Evolutionary conservation across 2,329 filamentous ascomycete genomes (phyloP).

Genomic region (Calonectria montana): DNA sequence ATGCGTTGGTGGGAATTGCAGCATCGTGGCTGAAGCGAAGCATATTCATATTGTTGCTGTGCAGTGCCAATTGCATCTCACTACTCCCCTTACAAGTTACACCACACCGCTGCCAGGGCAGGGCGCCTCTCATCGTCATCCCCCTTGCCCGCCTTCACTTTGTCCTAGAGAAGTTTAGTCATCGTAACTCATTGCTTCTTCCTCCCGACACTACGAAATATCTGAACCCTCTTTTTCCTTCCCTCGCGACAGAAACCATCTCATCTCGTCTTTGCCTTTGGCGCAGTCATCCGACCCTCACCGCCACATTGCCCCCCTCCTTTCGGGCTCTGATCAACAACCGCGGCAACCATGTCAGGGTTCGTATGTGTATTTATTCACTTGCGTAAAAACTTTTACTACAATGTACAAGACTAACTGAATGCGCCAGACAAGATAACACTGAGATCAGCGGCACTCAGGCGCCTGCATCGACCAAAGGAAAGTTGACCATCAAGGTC

Average conservation of each 20-base stretch:
- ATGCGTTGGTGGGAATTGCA: too few relatives aligned
- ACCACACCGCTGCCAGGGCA: too few relatives aligned
- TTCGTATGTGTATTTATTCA: background rate
- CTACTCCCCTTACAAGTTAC: too few relatives aligned
- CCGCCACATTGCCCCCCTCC: background rate
- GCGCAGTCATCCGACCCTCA: background rate
- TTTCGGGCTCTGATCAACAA: background rate
- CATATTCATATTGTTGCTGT: too few relatives aligned
- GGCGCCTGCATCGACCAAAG: background rate
- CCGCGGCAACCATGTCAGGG: background rate
- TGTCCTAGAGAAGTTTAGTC: too few relatives aligned
- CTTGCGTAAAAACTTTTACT: background rate
- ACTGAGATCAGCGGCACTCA: background rate
- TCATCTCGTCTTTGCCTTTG: background rate
- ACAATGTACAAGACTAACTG: background rate
- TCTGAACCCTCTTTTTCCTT: background rate
- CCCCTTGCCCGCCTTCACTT: too few relatives aligned
- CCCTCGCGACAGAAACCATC: background rate
- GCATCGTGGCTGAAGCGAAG: too few relatives aligned
- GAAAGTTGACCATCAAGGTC: background rate
- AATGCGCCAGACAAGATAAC: background rate
- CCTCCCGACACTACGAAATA: background rate
- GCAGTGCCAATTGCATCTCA: too few relatives aligned
- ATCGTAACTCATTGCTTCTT: too few relatives aligned
- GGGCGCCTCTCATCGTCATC: too few relatives aligned